Conservation (phyloP, 352 stramenopile species). For the Globisporangium megalacanthum region DNA sequence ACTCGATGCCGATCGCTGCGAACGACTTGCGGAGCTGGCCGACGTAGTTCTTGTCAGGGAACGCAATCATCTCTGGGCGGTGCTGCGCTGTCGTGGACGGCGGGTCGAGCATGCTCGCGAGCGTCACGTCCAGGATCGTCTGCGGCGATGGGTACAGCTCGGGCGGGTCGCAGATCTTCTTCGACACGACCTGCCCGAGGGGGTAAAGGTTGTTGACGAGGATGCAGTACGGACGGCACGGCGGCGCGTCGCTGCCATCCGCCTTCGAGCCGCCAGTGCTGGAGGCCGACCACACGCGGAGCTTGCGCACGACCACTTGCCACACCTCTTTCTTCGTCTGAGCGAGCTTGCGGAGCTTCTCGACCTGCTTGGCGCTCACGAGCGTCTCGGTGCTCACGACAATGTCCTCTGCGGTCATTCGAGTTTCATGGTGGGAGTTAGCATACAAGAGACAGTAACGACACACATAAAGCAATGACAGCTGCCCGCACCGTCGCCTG, state of each 20-base stretch:
- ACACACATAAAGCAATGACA: not conserved
- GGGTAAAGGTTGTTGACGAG: constrained; percentile 87
- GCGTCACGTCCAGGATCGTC: constrained; percentile 64
- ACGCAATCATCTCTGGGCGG: constrained; percentile 80
- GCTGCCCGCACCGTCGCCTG: constrained; percentile 58
- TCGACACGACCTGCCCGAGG: constrained; percentile 77
- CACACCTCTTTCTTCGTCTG: constrained; percentile 82
- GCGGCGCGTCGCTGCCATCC: constrained; percentile 52
- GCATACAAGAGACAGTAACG: not conserved
- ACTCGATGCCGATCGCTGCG: constrained; percentile 71
- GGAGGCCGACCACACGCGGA: constrained; percentile 84
- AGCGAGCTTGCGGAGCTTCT: constrained; percentile 66
- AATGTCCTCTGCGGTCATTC: constrained; percentile 47
- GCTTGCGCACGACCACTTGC: constrained; percentile 82
- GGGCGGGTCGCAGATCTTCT: constrained; percentile 81
- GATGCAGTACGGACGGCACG: constrained; percentile 80
- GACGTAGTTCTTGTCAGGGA: constrained; percentile 75
- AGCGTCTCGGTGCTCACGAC: constrained; percentile 73
- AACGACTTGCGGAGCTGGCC: constrained; percentile 74
- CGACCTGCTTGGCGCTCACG: constrained; percentile 46
- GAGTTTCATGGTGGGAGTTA: not conserved
- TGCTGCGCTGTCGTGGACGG: constrained; percentile 69
- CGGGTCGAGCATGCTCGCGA: constrained; percentile 74
- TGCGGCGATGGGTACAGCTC: constrained; percentile 68
- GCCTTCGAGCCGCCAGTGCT: constrained; percentile 33